Evolutionary conservation across 352 stramenopile genomes (phyloP), one percentile per base, ranked within the genome.

Genomic region (Pythium aphanidermatum): DNA sequence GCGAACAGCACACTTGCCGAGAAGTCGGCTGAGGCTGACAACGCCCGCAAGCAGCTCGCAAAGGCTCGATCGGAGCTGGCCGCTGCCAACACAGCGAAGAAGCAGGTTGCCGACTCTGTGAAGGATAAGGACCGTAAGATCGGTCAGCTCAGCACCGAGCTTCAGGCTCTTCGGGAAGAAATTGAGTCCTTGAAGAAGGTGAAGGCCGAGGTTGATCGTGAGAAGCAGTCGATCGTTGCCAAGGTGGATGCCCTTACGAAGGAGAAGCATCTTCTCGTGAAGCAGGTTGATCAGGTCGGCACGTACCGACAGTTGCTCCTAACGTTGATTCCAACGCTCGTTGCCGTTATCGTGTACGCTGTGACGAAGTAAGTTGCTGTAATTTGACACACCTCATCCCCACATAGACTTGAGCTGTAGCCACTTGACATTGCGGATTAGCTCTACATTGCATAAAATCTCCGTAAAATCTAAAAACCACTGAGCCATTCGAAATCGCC

Each of bases 61-160:
- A 74, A 74, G 33, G 53, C 57, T 2, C 67, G 71, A 37, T 58
- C 51, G 2, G 78, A 90, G 30, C 46, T 82, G 16, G 42, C 66
- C 1, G 46, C 72, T 5, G 66, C 62, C 4, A 82, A 65, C 36
- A 48, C 58, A 8, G 60, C 72, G 24, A 69, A 61, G 30, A 78
- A 73, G 41, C 68, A 82, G 51, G 55, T 83, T 1, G 55, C 51
- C 4, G 64, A 75, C 20, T 80, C 61, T 32, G 51, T 78, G 11
- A 80, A 86, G 55, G 69, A 80, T 7, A 83, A 83, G 49, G 70
- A 85, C 42, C 81, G 81, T 50, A 86, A 83, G 45, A 55, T 79
- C n/a, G 57, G 63, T 24, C 83, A 83, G 64, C 63, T 72, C 9
- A 78, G 60, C 6, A 50, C 70, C 25, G 76, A 88, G 28, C 41